Percentiles rank a stretch among this genome's conserved stretches.
These are phyloP conservation scores for Mycosphaerelloides madeirae DNA, from an alignment of 2,329 filamentous ascomycete species.

Conservation along the genomic window DNA sequence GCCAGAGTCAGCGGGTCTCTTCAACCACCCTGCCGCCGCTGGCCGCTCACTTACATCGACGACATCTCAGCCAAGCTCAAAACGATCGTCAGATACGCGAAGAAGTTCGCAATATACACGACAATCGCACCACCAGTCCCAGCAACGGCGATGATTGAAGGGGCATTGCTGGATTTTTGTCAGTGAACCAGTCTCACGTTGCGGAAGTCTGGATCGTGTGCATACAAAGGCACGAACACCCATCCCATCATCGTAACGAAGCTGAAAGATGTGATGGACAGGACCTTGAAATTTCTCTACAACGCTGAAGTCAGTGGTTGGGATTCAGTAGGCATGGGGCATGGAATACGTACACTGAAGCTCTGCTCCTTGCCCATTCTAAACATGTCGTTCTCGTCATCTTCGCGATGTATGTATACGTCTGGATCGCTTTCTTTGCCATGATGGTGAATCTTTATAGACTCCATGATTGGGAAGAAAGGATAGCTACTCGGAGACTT, in stretches of 20 bases:
- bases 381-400: slow-evolving; percentile 40
- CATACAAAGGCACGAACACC: slow-evolving; percentile 2
- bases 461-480: no score
- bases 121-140: slow-evolving; percentile 20
- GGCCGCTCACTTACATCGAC: slow-evolving; percentile 17
- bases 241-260: slow-evolving; percentile 31
- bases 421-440: no score
- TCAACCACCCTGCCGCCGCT: slow-evolving; percentile 33
- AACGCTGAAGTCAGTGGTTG: no score
- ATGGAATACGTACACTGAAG: slow-evolving; percentile 26
- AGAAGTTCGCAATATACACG: slow-evolving; percentile 15
- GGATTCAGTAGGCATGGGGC: no score
- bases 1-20: slow-evolving; percentile 19
- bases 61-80: slow-evolving; percentile 24
- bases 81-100: slow-evolving; percentile 17
- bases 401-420: background rate
- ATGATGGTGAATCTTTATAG: no score
- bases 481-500: no score
- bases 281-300: background rate
- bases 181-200: no score
- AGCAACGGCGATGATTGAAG: slow-evolving; percentile 17
- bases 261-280: slow-evolving; percentile 42
- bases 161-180: background rate
- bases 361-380: slow-evolving; percentile 47
- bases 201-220: no score